These are phyloP conservation scores for Cryptococcus maquisensis DNA, from an alignment of 1,284 basidiomycete species.

Conservation along the genomic window DNA sequence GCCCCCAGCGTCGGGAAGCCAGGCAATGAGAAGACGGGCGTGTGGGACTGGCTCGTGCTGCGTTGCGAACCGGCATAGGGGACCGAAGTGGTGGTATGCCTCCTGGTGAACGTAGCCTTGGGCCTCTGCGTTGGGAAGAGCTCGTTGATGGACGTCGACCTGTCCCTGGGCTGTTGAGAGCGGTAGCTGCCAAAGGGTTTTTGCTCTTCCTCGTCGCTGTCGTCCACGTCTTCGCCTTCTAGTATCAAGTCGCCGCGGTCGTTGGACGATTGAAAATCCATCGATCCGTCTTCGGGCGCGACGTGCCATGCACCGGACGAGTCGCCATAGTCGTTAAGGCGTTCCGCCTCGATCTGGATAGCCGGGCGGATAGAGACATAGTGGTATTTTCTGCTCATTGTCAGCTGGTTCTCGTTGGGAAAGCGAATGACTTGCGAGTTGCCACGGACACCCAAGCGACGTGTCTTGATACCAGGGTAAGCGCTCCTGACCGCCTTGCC, in stretches of 20 bases:
- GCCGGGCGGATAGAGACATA: conserved; percentile 66
- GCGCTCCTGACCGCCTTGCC: conserved; percentile 88
- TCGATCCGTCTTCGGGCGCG: conserved; percentile 20
- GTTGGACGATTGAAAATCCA: conserved; percentile 16
- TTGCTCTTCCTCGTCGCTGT: conserved; percentile 22
- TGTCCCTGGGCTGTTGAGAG: not conserved
- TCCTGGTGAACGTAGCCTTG: conserved; percentile 2
- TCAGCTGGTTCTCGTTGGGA: not conserved
- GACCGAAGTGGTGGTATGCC: conserved; percentile 16
- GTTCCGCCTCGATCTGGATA: conserved; percentile 79
- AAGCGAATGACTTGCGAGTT: conserved; percentile 56
- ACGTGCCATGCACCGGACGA: conserved; percentile 32
- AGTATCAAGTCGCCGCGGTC: conserved; percentile 28
- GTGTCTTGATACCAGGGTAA: conserved; percentile 89
- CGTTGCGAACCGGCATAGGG: not conserved
- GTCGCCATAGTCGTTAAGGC: conserved; percentile 76
- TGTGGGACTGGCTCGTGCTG: not conserved
- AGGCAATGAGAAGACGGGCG: conserved; percentile 19
- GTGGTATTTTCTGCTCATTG: conserved; percentile 32
- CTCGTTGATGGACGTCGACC: conserved; percentile 11
- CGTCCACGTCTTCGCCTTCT: conserved; percentile 34
- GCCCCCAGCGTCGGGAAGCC: conserved; percentile 26
- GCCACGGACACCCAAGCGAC: conserved; percentile 81
- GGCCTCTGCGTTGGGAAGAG: not conserved
- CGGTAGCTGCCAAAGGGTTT: conserved; percentile 6